Conservation (phyloP, 2,329 filamentous ascomycete species). For the Aureobasidium mangrovei region DNA sequence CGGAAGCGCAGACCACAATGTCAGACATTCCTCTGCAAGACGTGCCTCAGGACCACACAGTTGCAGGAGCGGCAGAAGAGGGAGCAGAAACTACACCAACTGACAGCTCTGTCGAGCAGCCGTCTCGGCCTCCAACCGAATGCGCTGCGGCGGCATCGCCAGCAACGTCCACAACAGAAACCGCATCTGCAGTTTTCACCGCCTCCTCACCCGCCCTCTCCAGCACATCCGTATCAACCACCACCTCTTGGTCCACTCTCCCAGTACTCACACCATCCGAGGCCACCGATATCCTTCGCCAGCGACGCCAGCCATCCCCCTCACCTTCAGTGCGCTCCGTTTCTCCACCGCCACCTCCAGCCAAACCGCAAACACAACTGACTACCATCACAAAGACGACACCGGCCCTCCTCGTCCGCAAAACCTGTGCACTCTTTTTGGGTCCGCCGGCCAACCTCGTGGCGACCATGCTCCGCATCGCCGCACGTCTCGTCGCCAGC, state of each 20-base stretch:
- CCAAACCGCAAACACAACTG: conserved; percentile 6
- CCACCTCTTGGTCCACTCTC: conserved; percentile 11
- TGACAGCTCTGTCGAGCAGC: neutral
- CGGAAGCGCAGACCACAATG: neutral
- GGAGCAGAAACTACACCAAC: neutral
- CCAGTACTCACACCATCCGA: conserved; percentile 11
- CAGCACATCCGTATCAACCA: conserved; percentile 6
- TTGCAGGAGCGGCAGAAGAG: neutral
- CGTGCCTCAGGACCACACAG: neutral
- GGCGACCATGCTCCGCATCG: conserved; percentile 70
- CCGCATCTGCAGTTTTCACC: neutral
- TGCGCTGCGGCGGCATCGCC: neutral
- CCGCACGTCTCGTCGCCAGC: conserved; percentile 64
- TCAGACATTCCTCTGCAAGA: neutral
- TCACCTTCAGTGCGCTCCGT: neutral
- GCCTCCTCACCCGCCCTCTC: conserved; percentile 7
- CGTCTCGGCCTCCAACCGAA: neutral
- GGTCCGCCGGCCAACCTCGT: conserved; percentile 74
- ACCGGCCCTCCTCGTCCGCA: conserved; percentile 53
- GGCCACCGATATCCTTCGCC: conserved; percentile 4
- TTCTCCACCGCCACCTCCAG: neutral
- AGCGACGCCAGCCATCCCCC: neutral
- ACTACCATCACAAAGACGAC: neutral
- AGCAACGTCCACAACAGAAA: neutral
- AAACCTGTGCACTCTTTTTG: conserved; percentile 67